Conservation (phyloP, 2,329 filamentous ascomycete species). For the Paraphoma sp. region DNA sequence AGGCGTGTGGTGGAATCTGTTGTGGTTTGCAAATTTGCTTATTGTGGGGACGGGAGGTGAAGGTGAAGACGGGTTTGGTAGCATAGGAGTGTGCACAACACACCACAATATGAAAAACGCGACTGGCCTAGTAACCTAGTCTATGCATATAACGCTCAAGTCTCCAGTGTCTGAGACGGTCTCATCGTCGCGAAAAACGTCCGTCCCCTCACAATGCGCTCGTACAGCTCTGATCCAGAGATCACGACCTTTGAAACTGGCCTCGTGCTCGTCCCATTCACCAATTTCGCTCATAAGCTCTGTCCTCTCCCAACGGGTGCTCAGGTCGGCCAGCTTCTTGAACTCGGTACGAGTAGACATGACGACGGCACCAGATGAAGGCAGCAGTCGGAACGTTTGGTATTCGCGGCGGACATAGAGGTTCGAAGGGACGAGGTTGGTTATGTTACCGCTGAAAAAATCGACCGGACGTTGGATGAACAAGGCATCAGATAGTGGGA, state of each 20-base stretch:
- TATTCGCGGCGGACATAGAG: constrained; percentile 58
- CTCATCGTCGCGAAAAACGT: constrained; percentile 8
- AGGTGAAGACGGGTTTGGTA: background rate
- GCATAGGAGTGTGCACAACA: too few species aligned
- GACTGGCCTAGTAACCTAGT: too few species aligned
- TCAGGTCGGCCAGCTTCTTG: constrained; percentile 30
- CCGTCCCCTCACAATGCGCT: constrained; percentile 20
- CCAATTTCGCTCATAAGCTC: constrained; percentile 26
- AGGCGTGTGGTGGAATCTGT: background rate
- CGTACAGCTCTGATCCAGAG: constrained; percentile 31
- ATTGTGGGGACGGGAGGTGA: background rate
- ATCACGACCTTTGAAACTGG: constrained; percentile 30
- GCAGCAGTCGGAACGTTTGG: constrained; percentile 58
- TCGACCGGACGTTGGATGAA: constrained; percentile 53
- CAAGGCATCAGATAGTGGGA: constrained; percentile 49
- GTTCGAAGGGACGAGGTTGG: constrained; percentile 40
- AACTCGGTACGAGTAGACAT: constrained; percentile 60
- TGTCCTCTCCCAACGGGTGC: constrained; percentile 5
- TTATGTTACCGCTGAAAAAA: constrained; percentile 34
- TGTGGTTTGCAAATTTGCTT: background rate
- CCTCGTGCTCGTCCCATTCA: constrained; percentile 30
- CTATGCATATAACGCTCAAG: too few species aligned
- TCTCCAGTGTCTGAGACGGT: background rate
- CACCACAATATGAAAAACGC: too few species aligned
- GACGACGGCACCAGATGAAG: constrained; percentile 53